Evolutionary conservation across 129 eudicot species (phyloP).

Genomic region (Mikania micrantha): DNA sequence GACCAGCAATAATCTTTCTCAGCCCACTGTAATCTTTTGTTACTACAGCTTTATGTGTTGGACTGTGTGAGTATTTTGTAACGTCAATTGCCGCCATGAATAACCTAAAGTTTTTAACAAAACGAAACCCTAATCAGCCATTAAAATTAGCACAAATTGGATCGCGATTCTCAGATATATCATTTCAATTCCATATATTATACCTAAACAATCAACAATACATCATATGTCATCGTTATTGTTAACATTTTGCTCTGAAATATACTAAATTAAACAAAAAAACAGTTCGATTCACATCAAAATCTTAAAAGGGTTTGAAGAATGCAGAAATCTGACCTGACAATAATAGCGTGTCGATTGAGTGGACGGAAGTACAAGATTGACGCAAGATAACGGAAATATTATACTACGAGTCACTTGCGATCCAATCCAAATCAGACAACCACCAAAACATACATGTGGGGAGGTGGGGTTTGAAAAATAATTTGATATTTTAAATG

Average conservation of each 20-base stretch:
- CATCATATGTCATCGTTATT: not conserved
- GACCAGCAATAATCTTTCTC: conserved; percentile 44
- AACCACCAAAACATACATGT: conserved; percentile 51
- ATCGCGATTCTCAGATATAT: conserved; percentile 1
- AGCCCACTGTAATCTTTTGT: conserved; percentile 55
- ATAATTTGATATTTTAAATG: not conserved
- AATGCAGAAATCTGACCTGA: conserved; percentile 28
- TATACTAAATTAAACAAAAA: not conserved
- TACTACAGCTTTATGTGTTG: conserved; percentile 57
- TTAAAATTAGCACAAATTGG: conserved; percentile 7
- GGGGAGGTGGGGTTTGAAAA: conserved; percentile 35
- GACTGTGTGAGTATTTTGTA: conserved; percentile 62
- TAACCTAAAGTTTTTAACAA: not conserved
- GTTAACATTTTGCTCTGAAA: not conserved
- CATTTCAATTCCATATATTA: not conserved
- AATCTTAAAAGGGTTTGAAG: not conserved
- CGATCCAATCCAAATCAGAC: conserved; percentile 78
- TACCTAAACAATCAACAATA: not conserved
- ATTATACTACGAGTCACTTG: conserved; percentile 19
- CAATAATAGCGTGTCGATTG: not conserved
- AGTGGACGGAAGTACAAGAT: conserved; percentile 7
- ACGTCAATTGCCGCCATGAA: conserved; percentile 53
- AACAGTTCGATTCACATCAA: conserved; percentile 9
- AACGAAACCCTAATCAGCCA: conserved; percentile 27
- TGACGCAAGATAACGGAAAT: conserved; percentile 16